Evolutionary conservation across 495 filamentous ascomycete species (phyloP).

Genomic region (Penicillium crystallinum): DNA sequence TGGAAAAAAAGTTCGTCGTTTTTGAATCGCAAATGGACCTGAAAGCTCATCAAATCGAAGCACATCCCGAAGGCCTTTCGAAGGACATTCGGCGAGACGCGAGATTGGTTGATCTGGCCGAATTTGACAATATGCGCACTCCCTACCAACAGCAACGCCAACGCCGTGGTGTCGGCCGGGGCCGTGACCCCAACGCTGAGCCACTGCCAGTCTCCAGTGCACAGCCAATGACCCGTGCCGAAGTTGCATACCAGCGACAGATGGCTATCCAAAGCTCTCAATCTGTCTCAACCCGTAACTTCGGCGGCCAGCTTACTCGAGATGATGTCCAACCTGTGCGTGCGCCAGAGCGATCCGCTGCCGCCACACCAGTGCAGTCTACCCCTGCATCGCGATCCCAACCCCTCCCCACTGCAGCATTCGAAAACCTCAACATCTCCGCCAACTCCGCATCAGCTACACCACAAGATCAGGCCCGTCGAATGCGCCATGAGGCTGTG

Average conservation of each 20-base stretch:
- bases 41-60: conserved; percentile 77
- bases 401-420: conserved; percentile 38
- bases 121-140: conserved; percentile 67
- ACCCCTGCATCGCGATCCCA: conserved; percentile 37
- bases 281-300: conserved; percentile 68
- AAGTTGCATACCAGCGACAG: conserved; percentile 88
- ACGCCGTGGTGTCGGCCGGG: conserved; percentile 57
- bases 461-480: conserved; percentile 73
- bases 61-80: conserved; percentile 68
- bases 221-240: conserved; percentile 77
- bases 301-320: conserved; percentile 72
- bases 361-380: conserved; percentile 32
- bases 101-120: conserved; percentile 77
- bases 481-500: conserved; percentile 67
- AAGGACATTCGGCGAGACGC: conserved; percentile 85
- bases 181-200: conserved; percentile 73
- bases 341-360: conserved; percentile 39
- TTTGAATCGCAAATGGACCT: conserved; percentile 92
- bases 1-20: conserved; percentile 98
- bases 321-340: conserved; percentile 43
- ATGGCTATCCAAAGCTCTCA: conserved; percentile 87
- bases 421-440: conserved; percentile 35
- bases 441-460: conserved; percentile 38
- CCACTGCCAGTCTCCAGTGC: conserved; percentile 71
- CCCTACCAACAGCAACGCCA: conserved; percentile 63